Conservation (phyloP, 1,284 basidiomycete genomes). For the Ustilago sp. region DNA sequence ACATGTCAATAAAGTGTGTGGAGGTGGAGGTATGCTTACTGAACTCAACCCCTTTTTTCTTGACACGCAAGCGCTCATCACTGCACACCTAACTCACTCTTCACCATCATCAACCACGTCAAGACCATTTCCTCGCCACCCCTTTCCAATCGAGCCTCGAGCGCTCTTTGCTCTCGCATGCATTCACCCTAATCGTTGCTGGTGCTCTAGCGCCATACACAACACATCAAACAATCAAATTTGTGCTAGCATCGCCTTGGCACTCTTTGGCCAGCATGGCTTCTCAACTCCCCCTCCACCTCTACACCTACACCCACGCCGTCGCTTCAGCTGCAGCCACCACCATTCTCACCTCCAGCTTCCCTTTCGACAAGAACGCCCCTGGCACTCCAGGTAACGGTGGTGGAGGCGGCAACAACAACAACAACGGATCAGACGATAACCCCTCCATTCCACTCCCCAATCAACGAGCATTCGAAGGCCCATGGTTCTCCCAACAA, state of each 20-base stretch:
- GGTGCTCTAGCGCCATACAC: slow-evolving; percentile 31
- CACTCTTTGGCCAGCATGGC: slow-evolving; percentile 11
- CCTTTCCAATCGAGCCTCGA: not conserved
- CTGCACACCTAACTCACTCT: not conserved
- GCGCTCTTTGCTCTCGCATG: slow-evolving; percentile 12
- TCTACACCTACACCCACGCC: slow-evolving; percentile 29
- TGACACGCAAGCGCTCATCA: too few relatives aligned
- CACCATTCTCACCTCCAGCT: slow-evolving; percentile 6
- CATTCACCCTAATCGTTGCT: not conserved
- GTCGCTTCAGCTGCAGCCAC: slow-evolving; percentile 11
- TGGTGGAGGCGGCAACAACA: slow-evolving; percentile 14
- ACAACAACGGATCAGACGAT: slow-evolving; percentile 31
- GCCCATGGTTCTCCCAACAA: slow-evolving; percentile 94
- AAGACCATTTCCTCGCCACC: not conserved
- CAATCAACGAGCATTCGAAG: slow-evolving; percentile 68
- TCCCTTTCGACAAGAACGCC: not conserved
- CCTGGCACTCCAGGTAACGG: not conserved
- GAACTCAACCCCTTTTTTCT: slow-evolving; percentile 5
- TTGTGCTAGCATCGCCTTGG: too few relatives aligned
- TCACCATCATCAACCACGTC: slow-evolving; percentile 2
- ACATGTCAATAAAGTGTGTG: slow-evolving; percentile 1
- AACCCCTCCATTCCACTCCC: slow-evolving; percentile 41
- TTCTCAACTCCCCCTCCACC: slow-evolving; percentile 22
- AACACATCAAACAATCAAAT: too few relatives aligned
- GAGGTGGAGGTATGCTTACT: slow-evolving; percentile 2